These are phyloP conservation scores for Aquilaria sinensis DNA, from an alignment of 345 rosid species.

Conservation along the genomic window DNA sequence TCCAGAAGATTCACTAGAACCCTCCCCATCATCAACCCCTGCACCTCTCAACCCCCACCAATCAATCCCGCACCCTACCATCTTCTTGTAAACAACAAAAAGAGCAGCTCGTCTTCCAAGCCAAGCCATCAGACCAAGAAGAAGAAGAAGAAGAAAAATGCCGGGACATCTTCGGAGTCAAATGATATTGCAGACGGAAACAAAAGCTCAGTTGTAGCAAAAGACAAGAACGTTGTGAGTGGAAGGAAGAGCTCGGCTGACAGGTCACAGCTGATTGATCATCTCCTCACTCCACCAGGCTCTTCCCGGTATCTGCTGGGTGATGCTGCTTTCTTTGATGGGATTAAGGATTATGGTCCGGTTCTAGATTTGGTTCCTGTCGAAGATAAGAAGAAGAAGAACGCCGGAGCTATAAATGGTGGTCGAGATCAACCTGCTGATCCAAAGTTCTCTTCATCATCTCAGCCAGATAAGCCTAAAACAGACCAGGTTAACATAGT, in stretches of 20 bases:
- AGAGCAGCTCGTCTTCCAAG: slow-evolving; percentile 16
- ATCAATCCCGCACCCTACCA: slow-evolving; percentile 38
- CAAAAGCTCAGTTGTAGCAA: slow-evolving; percentile 26
- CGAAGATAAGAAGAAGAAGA: slow-evolving; percentile 20
- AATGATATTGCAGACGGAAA: slow-evolving; percentile 17
- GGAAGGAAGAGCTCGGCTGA: slow-evolving; percentile 19
- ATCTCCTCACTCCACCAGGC: slow-evolving; percentile 53
- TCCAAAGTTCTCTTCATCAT: slow-evolving; percentile 30
- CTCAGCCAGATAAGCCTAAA: slow-evolving; percentile 28
- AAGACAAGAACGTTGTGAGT: slow-evolving; percentile 14
- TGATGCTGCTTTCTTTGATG: slow-evolving; percentile 31
- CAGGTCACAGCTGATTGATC: slow-evolving; percentile 27
- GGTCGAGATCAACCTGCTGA: slow-evolving; percentile 20
- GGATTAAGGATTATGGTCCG: slow-evolving; percentile 36
- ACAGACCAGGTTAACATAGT: slow-evolving; percentile 41
- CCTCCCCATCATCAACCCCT: slow-evolving; percentile 25
- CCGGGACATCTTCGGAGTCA: not conserved
- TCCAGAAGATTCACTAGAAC: slow-evolving; percentile 45
- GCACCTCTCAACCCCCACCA: slow-evolving; percentile 35
- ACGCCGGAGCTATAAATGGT: slow-evolving; percentile 4
- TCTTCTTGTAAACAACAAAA: slow-evolving; percentile 31
- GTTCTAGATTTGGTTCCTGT: slow-evolving; percentile 25
- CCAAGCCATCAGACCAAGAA: slow-evolving; percentile 17
- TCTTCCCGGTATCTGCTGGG: slow-evolving; percentile 70
- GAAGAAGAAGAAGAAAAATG: slow-evolving; percentile 10